These are phyloP conservation scores for Ceratocystis variospora DNA, from an alignment of 2,329 filamentous ascomycete genomes.

Conservation along the genomic window DNA sequence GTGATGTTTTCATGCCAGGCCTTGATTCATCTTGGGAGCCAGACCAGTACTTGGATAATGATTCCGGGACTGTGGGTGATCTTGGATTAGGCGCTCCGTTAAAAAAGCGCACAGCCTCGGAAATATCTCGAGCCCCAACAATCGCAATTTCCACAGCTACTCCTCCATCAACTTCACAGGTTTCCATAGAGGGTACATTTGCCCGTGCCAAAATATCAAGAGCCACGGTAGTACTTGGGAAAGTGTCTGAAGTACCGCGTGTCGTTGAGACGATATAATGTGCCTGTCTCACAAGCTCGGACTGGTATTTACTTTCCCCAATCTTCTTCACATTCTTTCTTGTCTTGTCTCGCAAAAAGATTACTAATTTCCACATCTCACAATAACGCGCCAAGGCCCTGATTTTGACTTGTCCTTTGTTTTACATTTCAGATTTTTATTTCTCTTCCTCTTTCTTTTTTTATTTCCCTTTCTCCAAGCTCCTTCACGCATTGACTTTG, in stretches of 20 bases:
- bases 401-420: no score
- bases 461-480: neutral
- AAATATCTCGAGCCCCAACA: slow-evolving; percentile 35
- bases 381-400: no score
- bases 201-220: slow-evolving; percentile 12
- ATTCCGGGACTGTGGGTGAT: slow-evolving; percentile 16
- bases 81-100: slow-evolving; percentile 11
- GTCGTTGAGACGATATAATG: slow-evolving; percentile 29
- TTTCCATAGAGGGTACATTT: slow-evolving; percentile 1
- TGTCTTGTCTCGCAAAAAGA: no score
- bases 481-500: no score
- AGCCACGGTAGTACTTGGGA: slow-evolving; percentile 5
- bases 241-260: slow-evolving; percentile 24
- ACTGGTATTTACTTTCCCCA: neutral
- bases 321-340: no score
- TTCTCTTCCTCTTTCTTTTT: neutral
- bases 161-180: slow-evolving; percentile 1
- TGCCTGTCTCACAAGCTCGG: slow-evolving; percentile 22
- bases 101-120: slow-evolving; percentile 38
- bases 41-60: slow-evolving; percentile 36
- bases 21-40: slow-evolving; percentile 42
- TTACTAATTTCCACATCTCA: no score
- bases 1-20: slow-evolving; percentile 37
- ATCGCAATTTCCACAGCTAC: neutral
- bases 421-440: neutral